These are phyloP conservation scores for Penicillium sp. DNA, from an alignment of 2,329 filamentous ascomycete species.

Conservation along the genomic window DNA sequence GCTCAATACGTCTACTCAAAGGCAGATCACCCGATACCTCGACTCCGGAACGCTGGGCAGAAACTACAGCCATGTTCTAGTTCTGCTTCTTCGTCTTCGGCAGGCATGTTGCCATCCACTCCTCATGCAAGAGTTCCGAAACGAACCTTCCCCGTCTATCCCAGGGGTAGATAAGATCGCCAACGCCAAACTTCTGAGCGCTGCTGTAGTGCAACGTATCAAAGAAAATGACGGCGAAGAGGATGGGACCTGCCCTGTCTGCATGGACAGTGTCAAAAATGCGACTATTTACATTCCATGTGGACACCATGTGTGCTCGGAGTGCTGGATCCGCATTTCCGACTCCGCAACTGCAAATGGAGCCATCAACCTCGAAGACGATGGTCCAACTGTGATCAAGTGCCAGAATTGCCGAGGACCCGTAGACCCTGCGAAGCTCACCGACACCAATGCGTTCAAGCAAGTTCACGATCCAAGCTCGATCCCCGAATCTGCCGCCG, in stretches of 20 bases:
- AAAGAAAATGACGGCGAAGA: slow-evolving; percentile 64
- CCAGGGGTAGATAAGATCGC: slow-evolving; percentile 58
- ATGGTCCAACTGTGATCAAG: slow-evolving; percentile 54
- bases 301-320: slow-evolving; percentile 74
- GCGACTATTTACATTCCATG: slow-evolving; percentile 79
- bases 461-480: slow-evolving; percentile 66
- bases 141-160: slow-evolving; percentile 49
- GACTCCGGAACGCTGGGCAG: slow-evolving; percentile 65
- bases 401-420: slow-evolving; percentile 75
- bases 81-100: slow-evolving; percentile 75
- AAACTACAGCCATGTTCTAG: slow-evolving; percentile 77
- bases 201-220: slow-evolving; percentile 66
- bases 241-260: slow-evolving; percentile 65
- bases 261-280: slow-evolving; percentile 72
- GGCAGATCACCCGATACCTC: slow-evolving; percentile 76
- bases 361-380: slow-evolving; percentile 56
- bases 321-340: slow-evolving; percentile 70
- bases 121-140: slow-evolving; percentile 65
- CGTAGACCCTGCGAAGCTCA: slow-evolving; percentile 67
- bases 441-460: slow-evolving; percentile 72
- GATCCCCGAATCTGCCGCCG: slow-evolving; percentile 22
- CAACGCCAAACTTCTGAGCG: slow-evolving; percentile 61
- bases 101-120: slow-evolving; percentile 79
- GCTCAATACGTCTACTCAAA: slow-evolving; percentile 65
- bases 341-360: slow-evolving; percentile 49